Evolutionary conservation across 257 asterid species (phyloP), one percentile per base, ranked within the genome.

Genomic region (Capsicum pubescens): DNA sequence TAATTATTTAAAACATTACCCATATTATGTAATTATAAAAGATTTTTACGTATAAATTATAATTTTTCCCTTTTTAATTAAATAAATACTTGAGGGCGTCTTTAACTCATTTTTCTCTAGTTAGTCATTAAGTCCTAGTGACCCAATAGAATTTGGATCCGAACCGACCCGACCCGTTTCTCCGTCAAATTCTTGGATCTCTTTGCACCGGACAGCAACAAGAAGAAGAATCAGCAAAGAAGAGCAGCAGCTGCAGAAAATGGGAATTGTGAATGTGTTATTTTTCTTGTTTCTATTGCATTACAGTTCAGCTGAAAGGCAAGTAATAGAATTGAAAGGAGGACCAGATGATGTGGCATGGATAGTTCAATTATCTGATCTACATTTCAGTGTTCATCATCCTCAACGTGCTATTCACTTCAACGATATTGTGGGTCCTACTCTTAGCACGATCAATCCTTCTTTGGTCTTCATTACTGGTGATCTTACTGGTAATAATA

Each of bases 301-400:
- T 19, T 55, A 9, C 7, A 70, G 58, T 46, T 85, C 86, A 63
- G 67, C 83, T 32, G 83, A 87, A 70, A 87, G 94, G 79, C 84
- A 85, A 74, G 69, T 84, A 81, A 90, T 92, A 3, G 91, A 89
- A 85, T 71, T 87, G 54, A 85, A 86, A 50, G 92, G 86, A 39
- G 91, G 90, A 16, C 95, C 97, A 8, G 92, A 91, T 86, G 99
- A 97, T 90, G 92, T 97, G 87, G 95, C 87, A 81, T 97, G 98
- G 99, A 87, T 93, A 86, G 99, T 95, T 87, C 98, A 97, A 93
- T 93, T 97, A 14, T 93, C 99, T 82, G 99, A 95, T 93, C 98
- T 97, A 79, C 98, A 95, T 88, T 97, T 97, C 92, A 97, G 98
- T 88, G 95, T 91, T 70, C 97, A 97, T 88, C 93, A 92, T 68